Evolutionary conservation across 441 rosid genomes (phyloP).

Genomic region (Gossypium davidsonii): DNA sequence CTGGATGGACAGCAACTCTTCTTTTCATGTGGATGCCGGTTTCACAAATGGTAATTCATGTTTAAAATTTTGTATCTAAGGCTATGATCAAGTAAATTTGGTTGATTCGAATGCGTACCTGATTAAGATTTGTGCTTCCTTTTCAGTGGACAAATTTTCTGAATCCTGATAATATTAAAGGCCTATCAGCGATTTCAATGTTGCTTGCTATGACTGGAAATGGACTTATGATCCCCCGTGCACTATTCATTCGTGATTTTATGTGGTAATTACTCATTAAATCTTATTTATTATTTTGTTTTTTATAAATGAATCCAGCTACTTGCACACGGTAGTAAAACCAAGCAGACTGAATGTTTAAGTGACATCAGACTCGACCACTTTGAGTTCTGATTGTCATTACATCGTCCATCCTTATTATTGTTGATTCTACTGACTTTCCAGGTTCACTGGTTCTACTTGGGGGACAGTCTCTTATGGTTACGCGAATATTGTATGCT

Average conservation of each 20-base stretch:
- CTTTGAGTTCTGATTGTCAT: neutral
- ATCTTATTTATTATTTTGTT: neutral
- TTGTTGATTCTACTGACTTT: neutral
- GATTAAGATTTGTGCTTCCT: constrained; percentile 15
- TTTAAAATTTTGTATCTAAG: neutral
- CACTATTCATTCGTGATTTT: constrained; percentile 81
- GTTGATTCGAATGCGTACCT: neutral
- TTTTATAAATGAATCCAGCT: neutral
- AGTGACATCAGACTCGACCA: neutral
- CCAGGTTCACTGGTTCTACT: constrained; percentile 79
- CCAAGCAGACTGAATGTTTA: neutral
- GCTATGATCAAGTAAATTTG: neutral
- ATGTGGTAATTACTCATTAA: constrained; percentile 64
- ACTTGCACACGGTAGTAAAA: neutral
- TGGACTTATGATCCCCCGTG: constrained; percentile 92
- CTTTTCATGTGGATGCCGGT: constrained; percentile 99
- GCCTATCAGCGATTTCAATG: constrained; percentile 80
- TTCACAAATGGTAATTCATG: constrained; percentile 61
- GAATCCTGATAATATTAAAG: constrained; percentile 80
- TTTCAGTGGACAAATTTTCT: constrained; percentile 87
- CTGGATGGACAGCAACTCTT: constrained; percentile 99
- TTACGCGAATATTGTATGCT: constrained; percentile 71
- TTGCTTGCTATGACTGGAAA: constrained; percentile 89
- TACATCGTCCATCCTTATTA: neutral
- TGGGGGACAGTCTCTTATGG: constrained; percentile 90